These are phyloP conservation scores for Aspergillus sp. DNA, from an alignment of 2,329 filamentous ascomycete species.

Conservation along the genomic window DNA sequence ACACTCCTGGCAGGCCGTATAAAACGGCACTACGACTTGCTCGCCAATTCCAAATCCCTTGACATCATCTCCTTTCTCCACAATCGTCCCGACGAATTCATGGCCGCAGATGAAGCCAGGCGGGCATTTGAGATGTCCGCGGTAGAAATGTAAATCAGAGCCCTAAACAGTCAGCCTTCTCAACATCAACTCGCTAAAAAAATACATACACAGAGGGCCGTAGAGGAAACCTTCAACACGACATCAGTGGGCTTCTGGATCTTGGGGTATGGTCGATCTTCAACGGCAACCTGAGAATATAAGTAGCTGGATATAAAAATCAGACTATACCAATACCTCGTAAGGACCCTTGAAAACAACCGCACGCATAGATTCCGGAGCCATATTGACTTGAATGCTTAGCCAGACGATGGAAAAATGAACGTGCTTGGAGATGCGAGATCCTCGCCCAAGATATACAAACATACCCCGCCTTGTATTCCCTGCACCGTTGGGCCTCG, in stretches of 20 bases:
- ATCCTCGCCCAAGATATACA: too few species aligned
- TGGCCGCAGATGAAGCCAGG: slow-evolving; percentile 61
- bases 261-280: slow-evolving; percentile 70
- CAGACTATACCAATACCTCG: slow-evolving; percentile 29
- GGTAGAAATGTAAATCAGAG: slow-evolving; percentile 70
- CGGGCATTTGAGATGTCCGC: slow-evolving; percentile 52
- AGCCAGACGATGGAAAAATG: too few species aligned
- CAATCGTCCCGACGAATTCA: slow-evolving; percentile 74
- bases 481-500: too few species aligned
- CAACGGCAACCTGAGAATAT: slow-evolving; percentile 51
- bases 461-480: too few species aligned
- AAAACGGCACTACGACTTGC: slow-evolving; percentile 69
- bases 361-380: slow-evolving; percentile 64
- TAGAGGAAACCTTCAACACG: slow-evolving; percentile 72
- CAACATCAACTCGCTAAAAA: neutral
- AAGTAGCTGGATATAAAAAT: too few species aligned
- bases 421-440: too few species aligned
- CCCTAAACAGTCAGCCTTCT: neutral
- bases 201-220: slow-evolving; percentile 69
- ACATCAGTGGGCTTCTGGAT: slow-evolving; percentile 65
- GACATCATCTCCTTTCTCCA: slow-evolving; percentile 60
- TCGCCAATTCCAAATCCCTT: slow-evolving; percentile 66
- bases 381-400: neutral
- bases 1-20: slow-evolving; percentile 62
- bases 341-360: slow-evolving; percentile 74